Evolutionary conservation across 345 rosid genomes (phyloP), one percentile per base, ranked within the genome.

Genomic region (Gossypium rotundifolium): DNA sequence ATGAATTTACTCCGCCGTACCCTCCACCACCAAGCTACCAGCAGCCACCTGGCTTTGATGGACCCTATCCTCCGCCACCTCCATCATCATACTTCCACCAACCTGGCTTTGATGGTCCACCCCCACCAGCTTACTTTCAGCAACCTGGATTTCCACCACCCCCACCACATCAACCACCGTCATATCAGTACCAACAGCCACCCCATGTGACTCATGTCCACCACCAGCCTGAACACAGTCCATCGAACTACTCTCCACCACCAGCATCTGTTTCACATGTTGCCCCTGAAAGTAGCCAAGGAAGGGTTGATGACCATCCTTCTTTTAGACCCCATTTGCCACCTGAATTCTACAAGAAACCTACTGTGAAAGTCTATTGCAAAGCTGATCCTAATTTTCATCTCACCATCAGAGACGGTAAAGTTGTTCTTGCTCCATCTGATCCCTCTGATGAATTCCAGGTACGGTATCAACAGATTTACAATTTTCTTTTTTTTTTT

Each of bases 371-470:
- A 83, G 88, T 92, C 75, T 88, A 79, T 65, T 84, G 86, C 67
- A 92, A 88, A 82, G 94, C 96, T 13, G 81, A 77, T 22, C 91
- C 91, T 38, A 68, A 84, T 57, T 88, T 80, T 67, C 72, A 76
- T 51, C 86, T 94, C 54, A 84, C 91, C 11, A 79, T 94, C 65
- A 85, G 86, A 75, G 90, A 85, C 38, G 86, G 87, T 23, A 85
- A 85, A 59, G 91, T 92, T 76, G 44, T 89, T 74, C 87, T 94
- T 53, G 95, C 91, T 1, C 84, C 78, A 40, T 73, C 87, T 3
- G 77, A 87, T 81, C 88, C 91, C 9, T 78, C 82, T 54, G 89
- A 92, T 81, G 79, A 80, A 54, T 87, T 77, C 60, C 97, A 92
- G 84, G 98, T 85, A 42, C 38, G 1, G 17, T 42, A 57, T 59